Conservation (phyloP, 2,329 filamentous ascomycete genomes). For the Fusarium concolor region DNA sequence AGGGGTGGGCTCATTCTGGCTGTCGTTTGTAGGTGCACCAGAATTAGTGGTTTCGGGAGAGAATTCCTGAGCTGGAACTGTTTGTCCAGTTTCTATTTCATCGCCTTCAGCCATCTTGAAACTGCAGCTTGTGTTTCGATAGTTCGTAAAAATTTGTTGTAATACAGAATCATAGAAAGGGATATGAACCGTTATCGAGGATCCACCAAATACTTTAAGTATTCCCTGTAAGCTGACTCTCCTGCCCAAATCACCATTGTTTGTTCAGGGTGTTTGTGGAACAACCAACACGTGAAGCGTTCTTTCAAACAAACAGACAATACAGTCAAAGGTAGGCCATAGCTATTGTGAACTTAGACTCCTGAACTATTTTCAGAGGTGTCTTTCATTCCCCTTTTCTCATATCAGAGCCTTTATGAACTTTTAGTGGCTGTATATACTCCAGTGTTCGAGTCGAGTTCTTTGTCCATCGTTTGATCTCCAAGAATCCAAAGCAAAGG, state of each 20-base stretch:
- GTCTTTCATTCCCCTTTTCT: not conserved
- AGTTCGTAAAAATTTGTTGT: not conserved
- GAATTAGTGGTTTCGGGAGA: not conserved
- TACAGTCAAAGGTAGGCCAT: not conserved
- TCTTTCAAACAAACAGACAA: not conserved
- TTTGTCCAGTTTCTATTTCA: not conserved
- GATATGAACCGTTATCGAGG: not conserved
- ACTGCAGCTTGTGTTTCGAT: not conserved
- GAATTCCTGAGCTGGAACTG: not conserved
- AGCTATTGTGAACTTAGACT: not conserved
- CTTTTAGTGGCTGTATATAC: not conserved
- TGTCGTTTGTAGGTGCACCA: not conserved
- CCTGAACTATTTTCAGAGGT: not conserved
- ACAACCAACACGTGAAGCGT: not conserved
- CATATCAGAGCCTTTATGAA: too few relatives aligned
- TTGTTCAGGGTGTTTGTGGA: not conserved
- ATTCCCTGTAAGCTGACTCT: not conserved
- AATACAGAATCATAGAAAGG: not conserved
- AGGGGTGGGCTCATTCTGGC: too few relatives aligned
- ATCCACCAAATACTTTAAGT: not conserved
- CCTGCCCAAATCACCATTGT: not conserved
- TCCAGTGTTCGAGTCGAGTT: not conserved
- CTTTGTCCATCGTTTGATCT: not conserved
- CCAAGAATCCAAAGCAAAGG: not conserved
- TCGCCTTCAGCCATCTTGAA: not conserved